Conservation (phyloP, 208 protist species). For the Naegleria fowleri region DNA sequence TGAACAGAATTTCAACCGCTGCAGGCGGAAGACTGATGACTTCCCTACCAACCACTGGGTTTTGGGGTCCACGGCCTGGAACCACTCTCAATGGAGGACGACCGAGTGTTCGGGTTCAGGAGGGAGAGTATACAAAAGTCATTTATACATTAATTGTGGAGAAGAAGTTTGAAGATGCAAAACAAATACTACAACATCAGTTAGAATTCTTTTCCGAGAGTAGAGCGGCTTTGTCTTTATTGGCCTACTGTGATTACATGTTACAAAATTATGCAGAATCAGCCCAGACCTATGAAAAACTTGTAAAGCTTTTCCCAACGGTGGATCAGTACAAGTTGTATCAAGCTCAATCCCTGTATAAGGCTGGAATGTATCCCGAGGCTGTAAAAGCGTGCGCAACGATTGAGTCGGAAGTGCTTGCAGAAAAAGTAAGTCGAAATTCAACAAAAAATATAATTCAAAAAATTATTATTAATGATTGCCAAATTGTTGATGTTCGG, state of each 20-base stretch:
- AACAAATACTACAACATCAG: slow-evolving; percentile 73
- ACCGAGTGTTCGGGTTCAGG: slow-evolving; percentile 57
- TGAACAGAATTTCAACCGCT: slow-evolving; percentile 11
- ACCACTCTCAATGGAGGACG: not conserved
- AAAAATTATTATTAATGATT: slow-evolving; percentile 28
- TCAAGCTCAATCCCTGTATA: slow-evolving; percentile 87
- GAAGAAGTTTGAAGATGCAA: slow-evolving; percentile 82
- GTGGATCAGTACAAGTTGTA: slow-evolving; percentile 91
- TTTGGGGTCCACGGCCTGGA: not conserved
- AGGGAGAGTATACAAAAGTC: slow-evolving; percentile 87
- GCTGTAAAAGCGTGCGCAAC: slow-evolving; percentile 65
- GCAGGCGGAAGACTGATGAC: slow-evolving; percentile 3
- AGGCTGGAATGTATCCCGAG: slow-evolving; percentile 81
- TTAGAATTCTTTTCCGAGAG: slow-evolving; percentile 85
- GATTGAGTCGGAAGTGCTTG: slow-evolving; percentile 71
- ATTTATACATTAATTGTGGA: slow-evolving; percentile 88
- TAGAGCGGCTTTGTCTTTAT: slow-evolving; percentile 86
- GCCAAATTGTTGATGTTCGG: no score
- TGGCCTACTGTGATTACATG: slow-evolving; percentile 92
- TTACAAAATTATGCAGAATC: slow-evolving; percentile 77
- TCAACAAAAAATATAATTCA: not conserved
- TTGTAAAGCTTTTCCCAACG: slow-evolving; percentile 77
- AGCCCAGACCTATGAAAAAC: slow-evolving; percentile 67
- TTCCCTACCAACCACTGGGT: not conserved
- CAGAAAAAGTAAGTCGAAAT: not conserved